Evolutionary conservation across 2,329 filamentous ascomycete species (phyloP).

Genomic region (Neofusicoccum umdonicola): DNA sequence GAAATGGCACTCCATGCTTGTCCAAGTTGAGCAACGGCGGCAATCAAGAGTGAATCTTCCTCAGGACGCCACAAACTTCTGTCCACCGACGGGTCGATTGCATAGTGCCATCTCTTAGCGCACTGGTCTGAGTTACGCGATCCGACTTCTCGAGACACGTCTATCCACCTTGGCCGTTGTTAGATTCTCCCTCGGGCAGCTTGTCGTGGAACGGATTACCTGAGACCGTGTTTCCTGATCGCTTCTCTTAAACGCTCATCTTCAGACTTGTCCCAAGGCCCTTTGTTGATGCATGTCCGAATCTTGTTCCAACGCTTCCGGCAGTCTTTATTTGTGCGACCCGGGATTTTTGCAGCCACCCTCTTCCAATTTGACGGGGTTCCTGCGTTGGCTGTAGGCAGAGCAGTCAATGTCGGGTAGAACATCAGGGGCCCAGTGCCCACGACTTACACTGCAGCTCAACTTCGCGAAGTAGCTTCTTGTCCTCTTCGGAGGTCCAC

Average conservation of each 20-base stretch:
- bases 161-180: neutral
- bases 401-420: too few species aligned
- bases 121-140: conserved; percentile 1
- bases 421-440: too few species aligned
- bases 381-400: neutral
- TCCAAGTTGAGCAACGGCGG: neutral
- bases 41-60: neutral
- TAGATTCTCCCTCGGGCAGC: neutral
- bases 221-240: neutral
- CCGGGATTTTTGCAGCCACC: conserved; percentile 9
- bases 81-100: neutral
- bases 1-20: neutral
- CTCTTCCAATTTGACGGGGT: conserved; percentile 3
- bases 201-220: neutral
- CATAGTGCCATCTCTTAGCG: conserved; percentile 3
- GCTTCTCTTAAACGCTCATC: neutral
- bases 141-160: neutral
- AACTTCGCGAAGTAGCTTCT: neutral
- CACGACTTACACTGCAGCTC: neutral
- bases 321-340: conserved; percentile 20
- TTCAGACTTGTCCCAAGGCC: conserved; percentile 11
- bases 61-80: neutral
- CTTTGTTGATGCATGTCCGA: conserved; percentile 10
- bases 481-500: neutral
- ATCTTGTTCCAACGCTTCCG: conserved; percentile 20